phyloP scores from a whole-genome alignment of 1,284 basidiomycete genomes.

The Xerocomus subilludens region DNA sequence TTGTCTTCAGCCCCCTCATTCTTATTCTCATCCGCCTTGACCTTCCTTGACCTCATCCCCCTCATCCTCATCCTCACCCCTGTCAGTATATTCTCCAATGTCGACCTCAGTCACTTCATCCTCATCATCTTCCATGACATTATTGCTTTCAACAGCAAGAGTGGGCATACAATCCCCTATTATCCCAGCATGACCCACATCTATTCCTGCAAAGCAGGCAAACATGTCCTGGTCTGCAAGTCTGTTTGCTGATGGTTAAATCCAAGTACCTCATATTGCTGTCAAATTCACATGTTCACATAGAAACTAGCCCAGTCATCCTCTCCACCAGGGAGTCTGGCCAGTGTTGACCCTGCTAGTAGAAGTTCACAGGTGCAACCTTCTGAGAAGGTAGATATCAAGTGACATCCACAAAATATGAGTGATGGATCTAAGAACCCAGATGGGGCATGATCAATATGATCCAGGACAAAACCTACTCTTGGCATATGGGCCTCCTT shows the following conservation, averaged over 20 bases:
- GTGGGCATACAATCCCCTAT: too few species aligned
- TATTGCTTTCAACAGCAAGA: too few species aligned
- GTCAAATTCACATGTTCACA: slow-evolving; percentile 22
- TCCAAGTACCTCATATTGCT: background rate
- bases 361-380: background rate
- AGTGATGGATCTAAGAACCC: slow-evolving; percentile 27
- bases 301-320: slow-evolving; percentile 25
- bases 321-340: background rate
- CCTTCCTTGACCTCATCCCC: too few species aligned
- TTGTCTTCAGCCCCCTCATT: too few species aligned
- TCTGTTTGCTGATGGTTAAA: background rate
- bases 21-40: too few species aligned
- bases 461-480: slow-evolving; percentile 20
- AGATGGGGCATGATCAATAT: background rate
- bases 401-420: slow-evolving; percentile 24
- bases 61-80: too few species aligned
- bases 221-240: slow-evolving; percentile 17
- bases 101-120: too few species aligned
- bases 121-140: too few species aligned
- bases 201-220: slow-evolving; percentile 12
- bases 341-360: background rate
- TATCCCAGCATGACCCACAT: background rate
- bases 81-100: too few species aligned
- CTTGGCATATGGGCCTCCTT: slow-evolving; percentile 12
- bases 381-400: background rate